Conservation (phyloP, 768 basidiomycete genomes). For the Pleurotus pulmonarius region DNA sequence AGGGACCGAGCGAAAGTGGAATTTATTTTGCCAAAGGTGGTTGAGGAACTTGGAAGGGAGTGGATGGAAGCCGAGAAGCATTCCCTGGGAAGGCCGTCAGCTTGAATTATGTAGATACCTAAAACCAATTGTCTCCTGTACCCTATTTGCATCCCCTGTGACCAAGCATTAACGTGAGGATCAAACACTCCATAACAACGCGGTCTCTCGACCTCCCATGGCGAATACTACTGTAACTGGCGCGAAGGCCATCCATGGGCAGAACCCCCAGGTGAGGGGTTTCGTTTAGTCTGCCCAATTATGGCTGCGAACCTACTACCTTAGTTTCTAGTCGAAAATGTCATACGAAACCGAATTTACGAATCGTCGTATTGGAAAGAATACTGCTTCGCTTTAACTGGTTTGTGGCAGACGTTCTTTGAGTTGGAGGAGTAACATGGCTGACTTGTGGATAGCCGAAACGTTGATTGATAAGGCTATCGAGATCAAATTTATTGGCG, state of each 20-base stretch:
- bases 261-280: slow-evolving; percentile 83
- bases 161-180: neutral
- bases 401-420: slow-evolving; percentile 34
- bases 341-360: slow-evolving; percentile 94
- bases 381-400: slow-evolving; percentile 95
- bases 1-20: slow-evolving; percentile 43
- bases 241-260: slow-evolving; percentile 88
- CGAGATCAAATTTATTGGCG: slow-evolving; percentile 77
- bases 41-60: slow-evolving; percentile 52
- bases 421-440: slow-evolving; percentile 3
- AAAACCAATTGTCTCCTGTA: neutral
- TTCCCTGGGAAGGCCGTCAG: slow-evolving; percentile 31
- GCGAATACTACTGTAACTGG: slow-evolving; percentile 19
- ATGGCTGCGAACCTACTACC: slow-evolving; percentile 15
- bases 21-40: slow-evolving; percentile 47
- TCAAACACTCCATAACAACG: neutral
- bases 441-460: slow-evolving; percentile 55
- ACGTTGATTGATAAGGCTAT: slow-evolving; percentile 92
- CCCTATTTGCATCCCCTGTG: neutral
- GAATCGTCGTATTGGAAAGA: slow-evolving; percentile 97
- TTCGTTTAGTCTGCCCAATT: neutral
- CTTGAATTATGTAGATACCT: neutral
- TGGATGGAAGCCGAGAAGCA: slow-evolving; percentile 72
- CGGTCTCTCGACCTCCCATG: slow-evolving; percentile 8
- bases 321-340: slow-evolving; percentile 92